Conservation (phyloP, 23 red algal species). For the Gracilaria vermiculophylla region DNA sequence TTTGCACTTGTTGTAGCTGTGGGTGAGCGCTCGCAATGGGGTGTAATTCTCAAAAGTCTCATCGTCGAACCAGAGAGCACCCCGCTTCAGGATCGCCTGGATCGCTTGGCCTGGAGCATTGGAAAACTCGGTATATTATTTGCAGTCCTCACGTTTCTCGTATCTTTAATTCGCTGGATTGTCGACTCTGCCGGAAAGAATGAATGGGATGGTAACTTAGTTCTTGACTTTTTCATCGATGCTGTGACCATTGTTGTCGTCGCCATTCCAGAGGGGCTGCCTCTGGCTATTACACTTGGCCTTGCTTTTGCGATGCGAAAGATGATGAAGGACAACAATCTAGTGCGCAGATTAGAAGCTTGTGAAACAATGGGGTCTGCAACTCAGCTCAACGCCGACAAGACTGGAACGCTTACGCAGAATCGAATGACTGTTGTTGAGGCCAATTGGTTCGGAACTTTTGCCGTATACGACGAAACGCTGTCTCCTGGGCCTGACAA, state of each 20-base stretch:
- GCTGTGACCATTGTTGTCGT: slow-evolving; percentile 93
- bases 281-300: slow-evolving; percentile 86
- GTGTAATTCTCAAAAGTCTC: slow-evolving; percentile 74
- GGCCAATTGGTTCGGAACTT: slow-evolving; percentile 30
- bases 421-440: slow-evolving; percentile 91
- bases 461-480: slow-evolving; percentile 41
- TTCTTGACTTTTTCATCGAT: slow-evolving; percentile 79
- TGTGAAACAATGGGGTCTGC: slow-evolving; percentile 97
- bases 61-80: slow-evolving; percentile 84
- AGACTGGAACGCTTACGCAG: slow-evolving; percentile 90
- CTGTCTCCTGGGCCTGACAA: slow-evolving; percentile 10
- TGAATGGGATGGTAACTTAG: slow-evolving; percentile 53
- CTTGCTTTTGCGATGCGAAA: slow-evolving; percentile 95
- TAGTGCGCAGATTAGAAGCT: slow-evolving; percentile 90
- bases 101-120: slow-evolving; percentile 73
- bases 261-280: slow-evolving; percentile 92
- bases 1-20: slow-evolving; percentile 71
- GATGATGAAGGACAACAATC: slow-evolving; percentile 96
- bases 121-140: slow-evolving; percentile 84
- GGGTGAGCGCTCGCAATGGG: slow-evolving; percentile 84
- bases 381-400: slow-evolving; percentile 92
- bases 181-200: slow-evolving; percentile 28
- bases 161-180: slow-evolving; percentile 89
- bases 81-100: slow-evolving; percentile 82
- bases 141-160: slow-evolving; percentile 62